phyloP scores from a whole-genome alignment of 768 basidiomycete species.

The Vishniacozyma victoriae region DNA sequence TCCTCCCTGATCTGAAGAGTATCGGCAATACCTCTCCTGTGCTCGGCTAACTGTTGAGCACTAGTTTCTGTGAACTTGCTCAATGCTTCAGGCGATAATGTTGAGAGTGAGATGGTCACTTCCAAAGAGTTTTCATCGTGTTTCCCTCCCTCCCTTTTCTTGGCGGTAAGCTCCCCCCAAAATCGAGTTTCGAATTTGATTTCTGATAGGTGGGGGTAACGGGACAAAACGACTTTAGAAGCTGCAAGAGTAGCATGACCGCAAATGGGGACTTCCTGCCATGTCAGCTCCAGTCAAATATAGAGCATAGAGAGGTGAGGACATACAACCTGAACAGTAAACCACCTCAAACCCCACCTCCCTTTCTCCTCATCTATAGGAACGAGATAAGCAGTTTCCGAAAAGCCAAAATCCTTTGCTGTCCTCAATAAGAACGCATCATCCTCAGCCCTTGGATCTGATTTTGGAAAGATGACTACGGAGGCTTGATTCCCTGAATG shows the following conservation, averaged over 20 bases:
- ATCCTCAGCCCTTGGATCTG: conserved; percentile 4
- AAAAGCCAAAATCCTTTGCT: conserved; percentile 24
- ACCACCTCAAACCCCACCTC: conserved; percentile 27
- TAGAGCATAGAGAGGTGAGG: not conserved
- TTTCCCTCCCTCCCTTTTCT: not conserved
- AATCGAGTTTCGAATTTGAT: conserved; percentile 17
- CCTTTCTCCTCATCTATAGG: not conserved
- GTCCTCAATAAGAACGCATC: conserved; percentile 12
- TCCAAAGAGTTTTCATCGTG: conserved; percentile 1
- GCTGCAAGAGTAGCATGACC: conserved; percentile 33
- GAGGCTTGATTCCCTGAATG: conserved; percentile 30
- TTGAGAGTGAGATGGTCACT: conserved; percentile 16
- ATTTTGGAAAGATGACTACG: conserved; percentile 16
- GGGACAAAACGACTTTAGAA: conserved; percentile 15
- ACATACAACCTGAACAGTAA: conserved; percentile 18
- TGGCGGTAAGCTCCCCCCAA: conserved; percentile 16
- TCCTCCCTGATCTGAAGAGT: not conserved
- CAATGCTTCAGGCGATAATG: not conserved
- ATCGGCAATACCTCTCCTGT: not conserved
- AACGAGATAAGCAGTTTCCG: conserved; percentile 29
- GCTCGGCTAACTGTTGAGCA: not conserved
- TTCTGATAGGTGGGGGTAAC: conserved; percentile 3
- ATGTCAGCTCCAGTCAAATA: not conserved
- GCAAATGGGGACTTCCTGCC: conserved; percentile 25
- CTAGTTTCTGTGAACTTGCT: not conserved